Evolutionary conservation across 2,329 filamentous ascomycete species (phyloP), one percentile per base, ranked within the genome.

Genomic region (Helotiales sp.): DNA sequence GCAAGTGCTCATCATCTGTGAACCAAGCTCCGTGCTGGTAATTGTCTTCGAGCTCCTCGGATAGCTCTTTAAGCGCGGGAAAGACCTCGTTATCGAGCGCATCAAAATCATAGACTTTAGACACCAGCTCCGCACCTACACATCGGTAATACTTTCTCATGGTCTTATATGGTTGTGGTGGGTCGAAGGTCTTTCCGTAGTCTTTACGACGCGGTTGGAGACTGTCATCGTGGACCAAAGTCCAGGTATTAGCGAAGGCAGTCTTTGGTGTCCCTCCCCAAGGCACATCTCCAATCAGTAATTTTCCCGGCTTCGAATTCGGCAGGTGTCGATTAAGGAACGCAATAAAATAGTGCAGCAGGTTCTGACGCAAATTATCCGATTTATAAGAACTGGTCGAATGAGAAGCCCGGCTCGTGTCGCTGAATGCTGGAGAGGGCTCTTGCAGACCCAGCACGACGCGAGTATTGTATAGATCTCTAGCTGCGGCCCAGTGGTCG

Each of bases 51-150:
- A 65, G 30, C 28, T 65, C 55, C 15, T 43, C 20, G 11, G 20
- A 45, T n/a, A 65, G 15, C 15, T 65, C 54, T 11, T 54, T n/a
- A 3, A 65, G n/a, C 20, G 30, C 34, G 10, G 43, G 28, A 40
- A 59, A 30, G 28, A 55, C 34, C 2, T n/a, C 34, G 2, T 8
- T n/a, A 13, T 50, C 47, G 20, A 54, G 17, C n/a, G 43, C 26
- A 22, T 60, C 30, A 26, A 52, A 60, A 13, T 52, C 37, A 45
- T 60, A 22, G 1, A 61, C 63, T 4, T 49, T 22, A 5, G 55
- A 65, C 7, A 65, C 63, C 7, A 65, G 13, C n/a, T 61, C 63
- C 2, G 40, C 55, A 7, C 54, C 55, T 0, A 59, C 22, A 20
- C 55, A 47, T 30, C 63, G 55, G 24, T 60, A 65, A 3, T 52